These are phyloP conservation scores for Arthrobotrys sinensis DNA, from an alignment of 2,329 filamentous ascomycete species.

Conservation along the genomic window DNA sequence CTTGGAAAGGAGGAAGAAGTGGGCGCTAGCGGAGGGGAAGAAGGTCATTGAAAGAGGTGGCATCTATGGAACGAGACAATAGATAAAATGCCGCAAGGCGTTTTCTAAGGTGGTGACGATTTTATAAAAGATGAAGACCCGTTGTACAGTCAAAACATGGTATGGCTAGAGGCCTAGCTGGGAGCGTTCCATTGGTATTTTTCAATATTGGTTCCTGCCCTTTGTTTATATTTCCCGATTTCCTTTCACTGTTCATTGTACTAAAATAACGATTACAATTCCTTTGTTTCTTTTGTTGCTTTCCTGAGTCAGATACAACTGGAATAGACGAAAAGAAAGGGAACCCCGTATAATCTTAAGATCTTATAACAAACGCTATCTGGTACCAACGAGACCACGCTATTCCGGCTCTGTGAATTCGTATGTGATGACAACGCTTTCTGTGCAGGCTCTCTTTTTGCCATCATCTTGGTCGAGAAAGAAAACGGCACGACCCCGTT, in stretches of 20 bases:
- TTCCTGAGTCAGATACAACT: constrained; percentile 29
- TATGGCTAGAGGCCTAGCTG: constrained; percentile 47
- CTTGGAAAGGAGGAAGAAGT: constrained; percentile 57
- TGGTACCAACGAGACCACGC: too few relatives aligned
- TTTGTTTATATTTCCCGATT: constrained; percentile 28
- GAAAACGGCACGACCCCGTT: constrained; percentile 12
- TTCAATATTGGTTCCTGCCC: constrained; percentile 25
- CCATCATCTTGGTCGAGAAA: background rate
- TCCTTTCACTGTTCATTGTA: constrained; percentile 45
- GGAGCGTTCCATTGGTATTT: constrained; percentile 48
- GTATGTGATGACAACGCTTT: constrained; percentile 15
- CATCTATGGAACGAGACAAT: constrained; percentile 43
- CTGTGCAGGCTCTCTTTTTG: background rate
- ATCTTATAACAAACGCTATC: background rate
- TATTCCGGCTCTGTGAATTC: background rate
- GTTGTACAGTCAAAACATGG: constrained; percentile 47
- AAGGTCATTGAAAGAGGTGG: constrained; percentile 56
- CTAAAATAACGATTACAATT: constrained; percentile 56
- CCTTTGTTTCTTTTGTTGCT: constrained; percentile 13
- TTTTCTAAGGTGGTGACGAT: constrained; percentile 8
- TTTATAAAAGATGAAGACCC: constrained; percentile 6
- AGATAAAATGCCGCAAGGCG: constrained; percentile 22
- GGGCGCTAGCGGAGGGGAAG: constrained; percentile 54
- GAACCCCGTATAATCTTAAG: background rate
- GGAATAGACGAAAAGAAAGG: constrained; percentile 40